Base-by-base conservation (phyloP, 768 basidiomycete genomes). In the Coprinopsis sp. region DNA sequence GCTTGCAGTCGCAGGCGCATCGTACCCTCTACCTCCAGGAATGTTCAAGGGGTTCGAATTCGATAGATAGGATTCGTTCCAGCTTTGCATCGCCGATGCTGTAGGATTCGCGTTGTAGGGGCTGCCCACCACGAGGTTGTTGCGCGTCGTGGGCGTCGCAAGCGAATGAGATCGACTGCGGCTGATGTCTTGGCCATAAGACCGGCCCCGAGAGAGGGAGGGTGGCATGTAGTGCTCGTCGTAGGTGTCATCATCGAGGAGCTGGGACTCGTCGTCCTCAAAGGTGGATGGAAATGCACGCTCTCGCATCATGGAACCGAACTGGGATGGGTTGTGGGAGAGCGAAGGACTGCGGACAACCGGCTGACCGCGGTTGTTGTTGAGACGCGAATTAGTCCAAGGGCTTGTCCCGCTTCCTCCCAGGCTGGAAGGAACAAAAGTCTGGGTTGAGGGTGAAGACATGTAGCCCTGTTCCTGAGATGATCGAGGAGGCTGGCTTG, bases 81-180 rank as follows among this genome's bases (percentile, higher is more conserved):
- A 86, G 57, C 71, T 72, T 48, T 74, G 69, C 71, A 74, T 73
- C 12, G 71, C 65, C 0, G 73, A 73, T 7, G 63, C 51, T 37
- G n/a, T n/a, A n/a, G n/a, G n/a, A n/a, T n/a, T n/a, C n/a, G 64
- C 67, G 33, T 61, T 57, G 57, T 68, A 71, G 10, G 79, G 73
- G 52, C 71, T 78, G 38, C 75, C 77, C 31, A 82, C 70, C 18
- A 76, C 67, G 2, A n/a, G n/a, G n/a, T n/a, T n/a, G n/a, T n/a
- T n/a, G 71, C 73, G 4, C 77, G 76, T 13, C 82, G 73, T 3
- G 73, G 69, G 4, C n/a, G 83, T 75, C 0, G 85, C 87, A 46
- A 90, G 73, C 0, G 83, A 85, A 55, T 90, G 87, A 2, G 85
- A 87, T 24, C 87, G 72, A 63, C 86, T 87, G 44, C 88, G 78